Percentiles rank a stretch among this genome's conserved stretches.
These are phyloP conservation scores for Daedalea quercina DNA, from an alignment of 768 basidiomycete species.

Conservation along the genomic window DNA sequence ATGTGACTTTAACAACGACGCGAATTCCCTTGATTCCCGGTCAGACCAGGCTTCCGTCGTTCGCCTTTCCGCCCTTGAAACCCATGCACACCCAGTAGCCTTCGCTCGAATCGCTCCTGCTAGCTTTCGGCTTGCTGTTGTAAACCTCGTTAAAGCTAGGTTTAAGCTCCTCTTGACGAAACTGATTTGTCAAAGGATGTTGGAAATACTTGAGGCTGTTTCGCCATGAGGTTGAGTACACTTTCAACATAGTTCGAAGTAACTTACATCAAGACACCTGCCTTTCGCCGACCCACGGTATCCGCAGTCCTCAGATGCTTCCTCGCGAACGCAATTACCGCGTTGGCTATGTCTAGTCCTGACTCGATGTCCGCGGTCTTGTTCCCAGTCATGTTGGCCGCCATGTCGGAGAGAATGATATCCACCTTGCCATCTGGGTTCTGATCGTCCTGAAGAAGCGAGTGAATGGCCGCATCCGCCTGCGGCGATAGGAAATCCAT, in stretches of 20 bases:
- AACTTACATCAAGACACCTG: constrained; percentile 55
- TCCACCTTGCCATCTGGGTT: constrained; percentile 50
- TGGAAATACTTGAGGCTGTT: constrained; percentile 73
- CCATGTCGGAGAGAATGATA: constrained; percentile 87
- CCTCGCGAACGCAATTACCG: constrained; percentile 64
- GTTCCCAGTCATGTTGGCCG: constrained; percentile 76
- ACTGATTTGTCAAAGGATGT: constrained; percentile 65
- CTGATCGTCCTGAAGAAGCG: constrained; percentile 24
- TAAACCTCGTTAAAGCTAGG: constrained; percentile 62
- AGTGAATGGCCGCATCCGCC: constrained; percentile 40
- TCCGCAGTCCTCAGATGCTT: constrained; percentile 43
- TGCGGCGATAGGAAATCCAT: constrained; percentile 68
- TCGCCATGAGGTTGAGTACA: constrained; percentile 22
- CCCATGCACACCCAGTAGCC: constrained; percentile 85
- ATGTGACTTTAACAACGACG: too few relatives aligned
- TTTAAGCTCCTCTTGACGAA: constrained; percentile 50
- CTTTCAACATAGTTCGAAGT: constrained; percentile 3
- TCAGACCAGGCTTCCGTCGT: too few relatives aligned
- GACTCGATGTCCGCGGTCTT: constrained; percentile 54
- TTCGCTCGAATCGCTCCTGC: constrained; percentile 72
- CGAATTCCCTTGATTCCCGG: too few relatives aligned
- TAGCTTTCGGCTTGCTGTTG: constrained; percentile 77
- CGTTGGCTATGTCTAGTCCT: constrained; percentile 66
- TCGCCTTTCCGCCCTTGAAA: constrained; percentile 40
- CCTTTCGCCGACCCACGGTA: constrained; percentile 33